A percentile compares a stretch with the other conserved stretches of the same genome.
Conservation (phyloP, 345 rosid genomes). For the Brassica carinata region DNA sequence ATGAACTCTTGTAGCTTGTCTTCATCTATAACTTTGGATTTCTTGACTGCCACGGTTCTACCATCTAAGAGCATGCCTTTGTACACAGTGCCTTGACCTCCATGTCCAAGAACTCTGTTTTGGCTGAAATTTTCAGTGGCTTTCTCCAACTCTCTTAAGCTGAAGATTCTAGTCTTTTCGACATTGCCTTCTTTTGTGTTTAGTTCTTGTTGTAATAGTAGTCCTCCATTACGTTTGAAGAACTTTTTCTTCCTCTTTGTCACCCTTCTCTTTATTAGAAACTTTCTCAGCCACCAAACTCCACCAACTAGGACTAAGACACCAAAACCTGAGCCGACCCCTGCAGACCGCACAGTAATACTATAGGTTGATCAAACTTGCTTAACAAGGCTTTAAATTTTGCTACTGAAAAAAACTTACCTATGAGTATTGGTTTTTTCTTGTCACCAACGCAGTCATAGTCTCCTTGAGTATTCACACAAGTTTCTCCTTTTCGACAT, state of each 20-base stretch:
- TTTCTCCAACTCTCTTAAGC: constrained; percentile 41
- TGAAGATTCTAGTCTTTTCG: constrained; percentile 39
- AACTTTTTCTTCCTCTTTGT: constrained; percentile 25
- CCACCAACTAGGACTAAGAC: constrained; percentile 16
- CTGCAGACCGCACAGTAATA: constrained; percentile 12
- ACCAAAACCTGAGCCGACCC: constrained; percentile 22
- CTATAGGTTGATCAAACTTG: background rate
- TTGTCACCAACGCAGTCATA: background rate
- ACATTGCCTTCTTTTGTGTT: background rate
- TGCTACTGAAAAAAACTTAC: background rate
- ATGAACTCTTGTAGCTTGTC: constrained; percentile 52
- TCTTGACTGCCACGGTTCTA: constrained; percentile 49
- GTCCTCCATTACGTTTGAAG: background rate
- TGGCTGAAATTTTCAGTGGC: constrained; percentile 46
- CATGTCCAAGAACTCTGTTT: constrained; percentile 44
- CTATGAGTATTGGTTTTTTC: background rate
- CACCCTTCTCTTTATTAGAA: background rate
- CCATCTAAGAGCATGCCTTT: constrained; percentile 44
- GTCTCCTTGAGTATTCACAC: background rate
- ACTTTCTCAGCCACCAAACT: constrained; percentile 16
- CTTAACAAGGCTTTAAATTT: background rate
- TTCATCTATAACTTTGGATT: constrained; percentile 45
- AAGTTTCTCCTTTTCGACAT: background rate
- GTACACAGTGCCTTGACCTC: constrained; percentile 53
- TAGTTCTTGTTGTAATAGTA: constrained; percentile 36